These are phyloP conservation scores for Neoboletus brunneissimus DNA, from an alignment of 768 basidiomycete species.

Conservation along the genomic window DNA sequence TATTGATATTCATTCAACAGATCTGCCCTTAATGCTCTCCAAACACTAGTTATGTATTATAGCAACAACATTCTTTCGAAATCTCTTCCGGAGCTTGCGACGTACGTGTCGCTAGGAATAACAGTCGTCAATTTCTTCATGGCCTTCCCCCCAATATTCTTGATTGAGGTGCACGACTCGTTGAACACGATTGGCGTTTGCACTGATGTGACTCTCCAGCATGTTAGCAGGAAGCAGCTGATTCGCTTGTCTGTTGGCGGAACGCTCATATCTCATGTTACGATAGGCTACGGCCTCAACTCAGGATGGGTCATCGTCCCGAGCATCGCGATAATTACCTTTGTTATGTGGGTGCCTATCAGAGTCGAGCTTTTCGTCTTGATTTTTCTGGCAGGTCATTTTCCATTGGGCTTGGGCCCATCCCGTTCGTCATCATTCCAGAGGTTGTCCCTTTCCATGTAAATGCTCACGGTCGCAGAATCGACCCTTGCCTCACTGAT, in stretches of 20 bases:
- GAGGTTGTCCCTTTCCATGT: slow-evolving; percentile 83
- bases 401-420: slow-evolving; percentile 84
- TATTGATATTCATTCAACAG: background rate
- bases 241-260: slow-evolving; percentile 66
- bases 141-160: slow-evolving; percentile 79
- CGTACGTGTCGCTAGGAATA: slow-evolving; percentile 81
- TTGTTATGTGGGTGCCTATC: slow-evolving; percentile 63
- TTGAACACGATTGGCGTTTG: background rate
- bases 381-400: slow-evolving; percentile 57
- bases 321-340: slow-evolving; percentile 71
- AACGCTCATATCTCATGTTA: slow-evolving; percentile 59
- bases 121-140: slow-evolving; percentile 76
- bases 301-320: slow-evolving; percentile 55
- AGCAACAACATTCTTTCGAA: slow-evolving; percentile 84
- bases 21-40: background rate
- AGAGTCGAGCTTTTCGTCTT: background rate
- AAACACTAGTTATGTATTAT: slow-evolving; percentile 74
- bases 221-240: slow-evolving; percentile 68
- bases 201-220: slow-evolving; percentile 38
- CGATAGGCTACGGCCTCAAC: slow-evolving; percentile 71
- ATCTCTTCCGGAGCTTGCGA: slow-evolving; percentile 73
- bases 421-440: slow-evolving; percentile 90
- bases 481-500: background rate
- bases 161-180: slow-evolving; percentile 64
- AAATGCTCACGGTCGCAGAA: slow-evolving; percentile 28